Percentiles rank a stretch among this genome's conserved stretches.
Evolutionary conservation across 2,329 filamentous ascomycete genomes (phyloP).

Genomic region (Biscogniauxia sp.): DNA sequence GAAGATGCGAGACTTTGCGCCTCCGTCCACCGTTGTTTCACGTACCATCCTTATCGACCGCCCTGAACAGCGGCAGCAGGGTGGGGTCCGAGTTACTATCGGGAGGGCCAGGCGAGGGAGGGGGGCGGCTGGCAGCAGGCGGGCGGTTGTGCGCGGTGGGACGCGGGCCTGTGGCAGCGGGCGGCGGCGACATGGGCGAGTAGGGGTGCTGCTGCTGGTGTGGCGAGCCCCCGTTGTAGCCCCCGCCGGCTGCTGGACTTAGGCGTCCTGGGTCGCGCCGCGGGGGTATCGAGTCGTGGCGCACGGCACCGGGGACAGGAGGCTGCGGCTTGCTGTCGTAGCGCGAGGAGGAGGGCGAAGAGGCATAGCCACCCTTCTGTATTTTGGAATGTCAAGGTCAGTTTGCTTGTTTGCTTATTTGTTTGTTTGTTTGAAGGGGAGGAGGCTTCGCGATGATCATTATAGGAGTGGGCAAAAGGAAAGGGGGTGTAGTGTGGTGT

Average conservation of each 20-base stretch:
- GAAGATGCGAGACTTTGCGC: too few relatives aligned
- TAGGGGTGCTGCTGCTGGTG: constrained; percentile 12
- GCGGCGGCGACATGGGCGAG: constrained; percentile 49
- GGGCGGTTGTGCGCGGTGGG: constrained; percentile 48
- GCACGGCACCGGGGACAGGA: constrained; percentile 37
- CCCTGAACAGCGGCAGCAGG: constrained; percentile 81
- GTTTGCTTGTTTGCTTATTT: neutral
- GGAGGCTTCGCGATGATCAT: neutral
- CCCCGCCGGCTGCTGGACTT: constrained; percentile 12
- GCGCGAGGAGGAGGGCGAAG: constrained; percentile 32
- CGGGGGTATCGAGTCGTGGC: constrained; percentile 26
- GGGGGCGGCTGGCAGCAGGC: constrained; percentile 58
- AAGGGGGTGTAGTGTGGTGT: neutral
- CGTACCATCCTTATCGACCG: constrained; percentile 81
- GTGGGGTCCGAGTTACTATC: constrained; percentile 62
- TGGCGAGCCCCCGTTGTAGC: constrained; percentile 9
- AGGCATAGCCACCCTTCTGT: constrained; percentile 30
- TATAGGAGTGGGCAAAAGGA: neutral
- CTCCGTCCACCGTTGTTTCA: constrained; percentile 5
- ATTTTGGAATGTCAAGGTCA: constrained; percentile 31
- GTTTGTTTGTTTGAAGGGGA: too few relatives aligned
- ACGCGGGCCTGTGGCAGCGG: constrained; percentile 41
- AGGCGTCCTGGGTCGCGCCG: constrained; percentile 26
- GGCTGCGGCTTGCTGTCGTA: constrained; percentile 51
- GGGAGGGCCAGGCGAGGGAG: constrained; percentile 60